Conservation (phyloP, 768 basidiomycete species). For the Stropharia rugosoannulata region DNA sequence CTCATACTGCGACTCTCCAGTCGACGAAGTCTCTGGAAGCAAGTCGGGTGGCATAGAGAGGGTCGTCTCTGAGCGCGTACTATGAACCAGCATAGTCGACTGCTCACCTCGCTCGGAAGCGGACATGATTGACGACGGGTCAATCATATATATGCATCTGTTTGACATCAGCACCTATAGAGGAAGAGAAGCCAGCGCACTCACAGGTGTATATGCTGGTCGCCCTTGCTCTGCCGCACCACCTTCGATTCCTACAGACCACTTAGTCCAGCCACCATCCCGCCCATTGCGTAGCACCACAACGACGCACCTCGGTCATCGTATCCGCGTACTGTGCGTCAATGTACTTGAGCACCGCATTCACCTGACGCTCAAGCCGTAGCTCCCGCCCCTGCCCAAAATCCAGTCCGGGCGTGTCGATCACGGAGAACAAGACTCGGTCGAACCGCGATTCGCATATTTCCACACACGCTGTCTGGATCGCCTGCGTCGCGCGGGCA, state of each 20-base stretch:
- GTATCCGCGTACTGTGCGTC: conserved; percentile 84
- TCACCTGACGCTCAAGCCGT: conserved; percentile 78
- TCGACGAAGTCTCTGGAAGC: conserved; percentile 52
- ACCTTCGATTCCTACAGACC: conserved; percentile 79
- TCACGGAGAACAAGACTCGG: conserved; percentile 73
- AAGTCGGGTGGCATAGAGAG: conserved; percentile 57
- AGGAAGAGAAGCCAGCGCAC: conserved; percentile 22
- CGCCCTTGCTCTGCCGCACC: conserved; percentile 80
- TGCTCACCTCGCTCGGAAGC: conserved; percentile 48
- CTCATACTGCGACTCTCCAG: conserved; percentile 47
- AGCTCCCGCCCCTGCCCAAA: conserved; percentile 72
- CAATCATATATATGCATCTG: conserved; percentile 85
- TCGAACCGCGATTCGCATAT: conserved; percentile 85
- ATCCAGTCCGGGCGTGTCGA: conserved; percentile 86
- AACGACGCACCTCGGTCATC: conserved; percentile 67
- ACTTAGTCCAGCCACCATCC: background rate
- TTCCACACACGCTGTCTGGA: conserved; percentile 73
- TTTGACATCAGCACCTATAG: conserved; percentile 3
- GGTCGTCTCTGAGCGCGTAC: conserved; percentile 66
- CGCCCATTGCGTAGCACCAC: conserved; percentile 17
- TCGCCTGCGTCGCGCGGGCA: conserved; percentile 57
- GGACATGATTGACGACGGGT: conserved; percentile 70
- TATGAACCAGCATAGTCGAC: conserved; percentile 43
- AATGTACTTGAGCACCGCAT: conserved; percentile 69
- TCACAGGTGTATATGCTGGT: conserved; percentile 88